Percentiles rank a stretch among this genome's conserved stretches.
Conservation (phyloP, 345 rosid genomes). For the Raphanus sativus region DNA sequence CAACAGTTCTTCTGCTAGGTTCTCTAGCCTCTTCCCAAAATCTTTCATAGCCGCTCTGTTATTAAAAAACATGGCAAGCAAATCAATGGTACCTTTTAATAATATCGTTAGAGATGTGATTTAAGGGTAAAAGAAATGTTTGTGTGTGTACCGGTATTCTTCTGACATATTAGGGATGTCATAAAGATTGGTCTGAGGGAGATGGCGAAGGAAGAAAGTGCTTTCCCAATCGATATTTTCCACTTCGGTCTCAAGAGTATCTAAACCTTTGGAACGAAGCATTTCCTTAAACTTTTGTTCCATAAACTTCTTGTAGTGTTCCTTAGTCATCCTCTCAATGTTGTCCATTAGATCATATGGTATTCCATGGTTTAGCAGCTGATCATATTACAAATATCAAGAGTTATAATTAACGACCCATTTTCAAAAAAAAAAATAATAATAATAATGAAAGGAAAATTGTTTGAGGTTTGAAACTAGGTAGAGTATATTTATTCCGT, state of each 20-base stretch:
- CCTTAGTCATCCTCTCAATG: slow-evolving; percentile 67
- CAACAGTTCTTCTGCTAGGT: slow-evolving; percentile 63
- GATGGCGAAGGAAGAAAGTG: slow-evolving; percentile 69
- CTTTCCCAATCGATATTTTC: slow-evolving; percentile 78
- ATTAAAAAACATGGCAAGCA: neutral
- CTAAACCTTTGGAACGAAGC: slow-evolving; percentile 58
- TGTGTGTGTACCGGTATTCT: slow-evolving; percentile 46
- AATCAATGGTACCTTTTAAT: neutral
- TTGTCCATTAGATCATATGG: slow-evolving; percentile 63
- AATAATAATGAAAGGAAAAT: neutral
- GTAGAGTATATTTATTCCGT: neutral
- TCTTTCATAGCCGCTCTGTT: slow-evolving; percentile 62
- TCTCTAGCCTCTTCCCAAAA: slow-evolving; percentile 53
- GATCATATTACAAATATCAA: slow-evolving; percentile 5
- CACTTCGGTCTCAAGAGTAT: slow-evolving; percentile 52
- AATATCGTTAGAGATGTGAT: neutral
- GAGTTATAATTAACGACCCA: neutral
- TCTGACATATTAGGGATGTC: slow-evolving; percentile 60
- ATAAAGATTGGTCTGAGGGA: slow-evolving; percentile 57
- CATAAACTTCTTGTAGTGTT: slow-evolving; percentile 63
- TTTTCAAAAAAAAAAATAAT: neutral
- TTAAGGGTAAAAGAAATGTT: neutral
- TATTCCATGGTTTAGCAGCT: slow-evolving; percentile 77
- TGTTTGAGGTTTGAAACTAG: neutral
- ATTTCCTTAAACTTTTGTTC: slow-evolving; percentile 69